Evolutionary conservation across 371 early-diverging fungal genomes (phyloP), one percentile per base, ranked within the genome.

Genomic region (Saksenaea oblongispora): DNA sequence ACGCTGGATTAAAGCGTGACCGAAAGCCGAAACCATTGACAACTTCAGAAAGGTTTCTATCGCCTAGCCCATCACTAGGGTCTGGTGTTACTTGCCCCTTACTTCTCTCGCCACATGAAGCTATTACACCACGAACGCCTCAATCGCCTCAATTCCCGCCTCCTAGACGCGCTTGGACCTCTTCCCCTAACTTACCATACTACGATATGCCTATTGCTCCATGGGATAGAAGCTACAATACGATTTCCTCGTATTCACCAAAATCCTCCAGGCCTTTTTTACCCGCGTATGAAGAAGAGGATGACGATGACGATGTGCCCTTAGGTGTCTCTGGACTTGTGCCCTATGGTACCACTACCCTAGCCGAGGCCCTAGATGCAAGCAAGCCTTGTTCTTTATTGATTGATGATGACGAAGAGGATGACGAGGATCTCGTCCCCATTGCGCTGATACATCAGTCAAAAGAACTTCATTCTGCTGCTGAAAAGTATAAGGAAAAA

Each of bases 401-500:
- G 31, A 64, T 61, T 42, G 73, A 75, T 56, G 28, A 24, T 7
- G 65, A 62, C 26, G 76, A 75, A 44, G 73, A 75, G 7, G 76
- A 68, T 24, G 76, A 75, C 37, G 72, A 75, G 42, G 76, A 75
- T 62, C 42, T 70, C 11, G 54, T 75, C 22, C 76, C 76, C 10
- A 75, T 75, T 51, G 76, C 71, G 17, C 34, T 47, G 3, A 54
- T 72, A 3, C 22, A 54, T 51, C 60, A 13, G 27, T 42, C 27
- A 41, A 17, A 4, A 39, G 62, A 62, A 18, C 54, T 66, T 18
- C 34, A 70, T 27, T 68, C 77, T 5, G 77, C 77, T 11, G 77
- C 77, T 13, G 77, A 76, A 53, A 76, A 76, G 22, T 76, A 76
- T 54, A 76, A 76, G 41, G 69, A 71, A 54, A 73, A 66, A 61